Evolutionary conservation across 1,284 basidiomycete species (phyloP).

Genomic region (Pascua guehoae): DNA sequence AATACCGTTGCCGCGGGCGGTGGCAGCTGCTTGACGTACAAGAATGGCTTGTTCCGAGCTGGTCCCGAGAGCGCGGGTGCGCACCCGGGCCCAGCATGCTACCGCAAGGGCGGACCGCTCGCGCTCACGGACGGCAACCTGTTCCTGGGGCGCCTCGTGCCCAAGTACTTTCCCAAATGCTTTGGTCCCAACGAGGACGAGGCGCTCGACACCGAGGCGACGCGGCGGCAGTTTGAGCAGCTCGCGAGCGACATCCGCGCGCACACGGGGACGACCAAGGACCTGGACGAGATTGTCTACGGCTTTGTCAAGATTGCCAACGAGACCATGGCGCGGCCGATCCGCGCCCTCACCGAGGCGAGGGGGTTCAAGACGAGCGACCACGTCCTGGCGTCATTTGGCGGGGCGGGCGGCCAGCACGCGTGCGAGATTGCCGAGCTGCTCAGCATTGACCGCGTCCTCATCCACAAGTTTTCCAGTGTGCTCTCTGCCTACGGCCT

Average conservation of each 20-base stretch:
- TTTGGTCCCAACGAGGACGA: conserved; percentile 83
- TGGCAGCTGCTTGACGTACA: conserved; percentile 74
- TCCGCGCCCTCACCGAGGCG: conserved; percentile 85
- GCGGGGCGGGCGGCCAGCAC: conserved; percentile 87
- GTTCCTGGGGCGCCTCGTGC: conserved; percentile 74
- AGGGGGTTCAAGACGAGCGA: conserved; percentile 77
- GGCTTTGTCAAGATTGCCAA: conserved; percentile 86
- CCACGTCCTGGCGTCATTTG: conserved; percentile 84
- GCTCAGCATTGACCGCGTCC: conserved; percentile 75
- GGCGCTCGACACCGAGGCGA: conserved; percentile 69
- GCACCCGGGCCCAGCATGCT: conserved; percentile 78
- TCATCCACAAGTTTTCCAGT: conserved; percentile 80
- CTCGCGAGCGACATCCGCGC: conserved; percentile 66
- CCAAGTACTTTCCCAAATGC: conserved; percentile 78
- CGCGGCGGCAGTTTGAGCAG: conserved; percentile 61
- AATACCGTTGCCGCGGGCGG: conserved; percentile 82
- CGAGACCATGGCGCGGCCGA: conserved; percentile 89
- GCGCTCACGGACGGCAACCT: conserved; percentile 85
- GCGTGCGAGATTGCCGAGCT: conserved; percentile 75
- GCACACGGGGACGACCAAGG: conserved; percentile 58
- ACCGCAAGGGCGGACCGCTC: conserved; percentile 76
- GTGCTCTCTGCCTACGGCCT: conserved; percentile 88
- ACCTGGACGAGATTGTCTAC: conserved; percentile 76
- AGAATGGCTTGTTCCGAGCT: conserved; percentile 75
- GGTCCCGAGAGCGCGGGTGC: conserved; percentile 76